Percentiles rank a stretch among this genome's conserved stretches.
These are phyloP conservation scores for Graphiopsis chlorocephala DNA, from an alignment of 2,329 filamentous ascomycete genomes.

Conservation along the genomic window DNA sequence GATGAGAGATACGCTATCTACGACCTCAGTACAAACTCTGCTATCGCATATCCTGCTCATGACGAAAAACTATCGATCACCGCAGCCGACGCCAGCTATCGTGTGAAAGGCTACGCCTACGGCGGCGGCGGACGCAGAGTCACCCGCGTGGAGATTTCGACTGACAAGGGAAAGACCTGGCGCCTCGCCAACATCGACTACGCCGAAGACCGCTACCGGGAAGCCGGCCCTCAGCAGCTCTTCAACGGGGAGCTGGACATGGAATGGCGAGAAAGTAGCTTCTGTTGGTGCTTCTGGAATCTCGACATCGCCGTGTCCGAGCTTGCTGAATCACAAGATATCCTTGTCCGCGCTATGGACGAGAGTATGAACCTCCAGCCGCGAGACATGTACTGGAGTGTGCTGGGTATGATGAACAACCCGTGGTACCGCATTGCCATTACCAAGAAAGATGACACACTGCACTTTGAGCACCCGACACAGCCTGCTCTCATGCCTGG, in stretches of 20 bases:
- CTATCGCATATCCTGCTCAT: slow-evolving; percentile 75
- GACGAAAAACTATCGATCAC: slow-evolving; percentile 62
- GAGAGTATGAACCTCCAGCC: slow-evolving; percentile 84
- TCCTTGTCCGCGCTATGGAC: slow-evolving; percentile 85
- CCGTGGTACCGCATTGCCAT: slow-evolving; percentile 86
- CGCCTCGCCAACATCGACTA: slow-evolving; percentile 73
- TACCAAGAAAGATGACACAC: slow-evolving; percentile 59
- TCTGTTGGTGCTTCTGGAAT: slow-evolving; percentile 93
- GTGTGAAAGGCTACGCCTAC: slow-evolving; percentile 79
- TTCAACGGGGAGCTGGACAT: slow-evolving; percentile 78
- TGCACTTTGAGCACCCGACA: slow-evolving; percentile 86
- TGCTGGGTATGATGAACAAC: slow-evolving; percentile 97
- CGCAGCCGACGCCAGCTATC: slow-evolving; percentile 56
- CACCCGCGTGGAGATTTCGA: slow-evolving; percentile 76
- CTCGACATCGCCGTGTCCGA: slow-evolving; percentile 64
- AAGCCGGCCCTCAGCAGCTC: slow-evolving; percentile 59
- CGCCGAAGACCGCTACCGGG: slow-evolving; percentile 79
- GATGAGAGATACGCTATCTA: slow-evolving; percentile 93
- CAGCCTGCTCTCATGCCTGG: slow-evolving; percentile 72
- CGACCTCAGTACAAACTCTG: slow-evolving; percentile 84
- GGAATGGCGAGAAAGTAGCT: slow-evolving; percentile 74
- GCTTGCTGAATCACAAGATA: slow-evolving; percentile 63
- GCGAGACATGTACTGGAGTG: slow-evolving; percentile 93
- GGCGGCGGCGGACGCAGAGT: slow-evolving; percentile 81
- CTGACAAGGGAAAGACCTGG: slow-evolving; percentile 83